Evolutionary conservation across 2,329 filamentous ascomycete species (phyloP), one percentile per base, ranked within the genome.

Genomic region (Aspergillus sp.): DNA sequence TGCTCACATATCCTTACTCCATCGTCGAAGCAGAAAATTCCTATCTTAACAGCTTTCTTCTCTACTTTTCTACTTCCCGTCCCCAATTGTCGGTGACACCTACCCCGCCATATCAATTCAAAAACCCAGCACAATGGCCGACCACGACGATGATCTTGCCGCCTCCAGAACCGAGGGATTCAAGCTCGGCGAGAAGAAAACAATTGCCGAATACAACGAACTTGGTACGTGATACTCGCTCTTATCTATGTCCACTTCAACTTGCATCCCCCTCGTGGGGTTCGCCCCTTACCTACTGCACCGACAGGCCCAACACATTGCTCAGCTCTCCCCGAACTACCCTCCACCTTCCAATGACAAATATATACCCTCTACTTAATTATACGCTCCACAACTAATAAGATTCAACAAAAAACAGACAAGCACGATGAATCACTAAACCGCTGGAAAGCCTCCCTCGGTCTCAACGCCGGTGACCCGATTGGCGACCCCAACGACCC

Each of bases 161-260:
- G 89, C 91, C 64, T 90, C 95, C 81, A 85, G 89, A 80, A 97
- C 93, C 66, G 88, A 93, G 80, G 93, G 93, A 75, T 98, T 97
- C 88, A 97, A 96, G 86, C 90, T 97, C 73, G 93, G 91, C 67
- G 91, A 97, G 86, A 97, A 97, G 88, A 96, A 98, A 86, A 96
- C 91, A 68, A 84, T 99, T 72, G 90, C 93, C 64, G 90, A 97
- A 78, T 97, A 97, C 80, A 85, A 93, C 73, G 84, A 96, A 76
- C 89, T 99, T 79, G 95, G 92, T 96, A 82, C 72, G 90, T 67
- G 44, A 48, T 37, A 35, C 37, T 52, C 47, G 45, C 46, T 24
- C 39, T 47, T 27, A 19, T 14, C n/a, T 19, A 23, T 44, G 31
- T 31, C 37, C 41, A 21, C 27, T 46, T 43, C 49, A 27, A 35